phyloP scores from a whole-genome alignment of 2,329 filamentous ascomycete species.

The Sporothrix brasiliensis region DNA sequence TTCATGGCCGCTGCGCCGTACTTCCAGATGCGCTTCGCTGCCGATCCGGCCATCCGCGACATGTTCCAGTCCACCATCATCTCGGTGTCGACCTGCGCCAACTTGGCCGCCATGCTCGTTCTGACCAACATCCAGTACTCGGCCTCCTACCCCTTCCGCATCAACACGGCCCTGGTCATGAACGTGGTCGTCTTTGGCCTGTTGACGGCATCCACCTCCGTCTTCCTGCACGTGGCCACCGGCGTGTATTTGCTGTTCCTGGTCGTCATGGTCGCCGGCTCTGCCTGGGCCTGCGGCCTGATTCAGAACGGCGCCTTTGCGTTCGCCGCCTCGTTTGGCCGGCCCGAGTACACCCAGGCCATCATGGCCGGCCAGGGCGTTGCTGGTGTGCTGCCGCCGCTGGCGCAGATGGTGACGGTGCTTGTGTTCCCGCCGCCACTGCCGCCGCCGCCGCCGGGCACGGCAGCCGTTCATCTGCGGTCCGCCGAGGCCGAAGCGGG shows the following conservation, averaged over 20 bases:
- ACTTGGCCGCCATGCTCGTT: constrained; percentile 73
- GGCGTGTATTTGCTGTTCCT: constrained; percentile 76
- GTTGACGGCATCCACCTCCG: constrained; percentile 75
- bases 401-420: constrained; percentile 84
- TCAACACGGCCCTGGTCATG: constrained; percentile 73
- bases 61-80: constrained; percentile 91
- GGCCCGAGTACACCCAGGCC: constrained; percentile 88
- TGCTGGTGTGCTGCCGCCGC: constrained; percentile 83
- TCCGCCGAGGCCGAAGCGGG: constrained; percentile 46
- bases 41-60: constrained; percentile 68
- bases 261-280: constrained; percentile 76
- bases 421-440: constrained; percentile 60
- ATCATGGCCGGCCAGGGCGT: constrained; percentile 95
- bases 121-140: constrained; percentile 78
- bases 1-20: constrained; percentile 94
- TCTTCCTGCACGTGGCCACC: constrained; percentile 65
- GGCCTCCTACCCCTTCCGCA: constrained; percentile 86
- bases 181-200: constrained; percentile 77
- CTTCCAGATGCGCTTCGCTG: constrained; percentile 79
- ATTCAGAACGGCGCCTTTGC: constrained; percentile 95
- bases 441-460: background rate
- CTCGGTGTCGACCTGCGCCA: constrained; percentile 82
- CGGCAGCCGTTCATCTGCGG: background rate
- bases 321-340: constrained; percentile 82
- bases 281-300: constrained; percentile 78